These are phyloP conservation scores for Hirsutella minnesotensis DNA, from an alignment of 2,329 filamentous ascomycete species.

Conservation along the genomic window DNA sequence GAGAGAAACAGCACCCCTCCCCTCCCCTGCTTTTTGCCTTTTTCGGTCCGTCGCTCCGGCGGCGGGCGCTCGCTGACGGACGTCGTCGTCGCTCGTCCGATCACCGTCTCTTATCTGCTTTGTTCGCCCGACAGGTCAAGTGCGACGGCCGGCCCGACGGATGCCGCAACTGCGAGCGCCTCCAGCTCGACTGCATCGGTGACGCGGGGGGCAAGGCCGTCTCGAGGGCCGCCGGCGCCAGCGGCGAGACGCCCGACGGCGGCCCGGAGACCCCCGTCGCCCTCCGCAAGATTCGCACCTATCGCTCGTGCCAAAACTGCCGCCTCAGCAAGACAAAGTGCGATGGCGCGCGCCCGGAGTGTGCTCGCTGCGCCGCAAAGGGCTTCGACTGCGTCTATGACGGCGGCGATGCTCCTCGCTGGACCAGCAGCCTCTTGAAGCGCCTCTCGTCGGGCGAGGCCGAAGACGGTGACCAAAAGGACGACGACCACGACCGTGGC, in stretches of 20 bases:
- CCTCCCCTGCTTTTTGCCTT: no score
- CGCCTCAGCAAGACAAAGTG: slow-evolving; percentile 30
- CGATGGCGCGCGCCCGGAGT: slow-evolving; percentile 26
- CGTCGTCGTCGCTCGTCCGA: neutral
- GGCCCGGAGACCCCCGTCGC: no score
- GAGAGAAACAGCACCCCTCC: neutral
- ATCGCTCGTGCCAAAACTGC: slow-evolving; percentile 26
- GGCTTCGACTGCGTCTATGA: slow-evolving; percentile 25
- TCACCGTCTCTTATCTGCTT: no score
- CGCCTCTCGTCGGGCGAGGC: slow-evolving; percentile 1
- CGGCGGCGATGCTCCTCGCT: slow-evolving; percentile 23
- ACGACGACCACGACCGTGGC: neutral
- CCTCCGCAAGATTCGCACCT: slow-evolving; percentile 27
- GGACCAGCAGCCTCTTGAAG: slow-evolving; percentile 21
- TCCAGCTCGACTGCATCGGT: slow-evolving; percentile 27
- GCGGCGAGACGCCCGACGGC: no score
- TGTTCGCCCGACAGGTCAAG: slow-evolving; percentile 28
- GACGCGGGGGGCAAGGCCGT: slow-evolving; percentile 9
- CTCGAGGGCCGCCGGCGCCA: slow-evolving; percentile 13
- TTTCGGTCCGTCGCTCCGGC: slow-evolving; percentile 1
- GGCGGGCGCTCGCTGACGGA: neutral
- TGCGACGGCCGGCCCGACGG: slow-evolving; percentile 28
- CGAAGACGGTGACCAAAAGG: slow-evolving; percentile 3
- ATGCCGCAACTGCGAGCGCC: slow-evolving; percentile 29
- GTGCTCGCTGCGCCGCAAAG: slow-evolving; percentile 22